A percentile compares a stretch with the other conserved stretches of the same genome.
Evolutionary conservation across 768 basidiomycete species (phyloP).

Genomic region (Rhizopogon salebrosus): DNA sequence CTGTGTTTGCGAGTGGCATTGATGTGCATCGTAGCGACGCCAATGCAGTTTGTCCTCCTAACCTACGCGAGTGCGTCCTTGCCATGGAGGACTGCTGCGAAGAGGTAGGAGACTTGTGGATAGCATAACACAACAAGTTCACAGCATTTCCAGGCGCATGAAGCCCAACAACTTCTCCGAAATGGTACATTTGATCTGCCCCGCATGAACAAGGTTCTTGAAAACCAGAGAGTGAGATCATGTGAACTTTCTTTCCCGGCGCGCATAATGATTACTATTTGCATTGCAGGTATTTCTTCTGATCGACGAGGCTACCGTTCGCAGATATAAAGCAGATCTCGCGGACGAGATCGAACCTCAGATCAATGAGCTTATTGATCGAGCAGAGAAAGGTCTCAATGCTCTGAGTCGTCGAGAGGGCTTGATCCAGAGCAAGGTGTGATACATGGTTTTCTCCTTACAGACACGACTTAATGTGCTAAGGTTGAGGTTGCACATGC

Average conservation of each 20-base stretch:
- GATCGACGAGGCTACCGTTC: slow-evolving; percentile 67
- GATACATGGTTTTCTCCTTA: slow-evolving; percentile 2
- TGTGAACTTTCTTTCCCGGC: not conserved
- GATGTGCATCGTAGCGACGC: slow-evolving; percentile 61
- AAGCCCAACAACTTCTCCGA: slow-evolving; percentile 63
- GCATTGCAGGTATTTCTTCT: slow-evolving; percentile 64
- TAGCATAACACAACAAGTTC: not conserved
- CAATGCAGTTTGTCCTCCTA: slow-evolving; percentile 63
- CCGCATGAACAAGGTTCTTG: slow-evolving; percentile 62
- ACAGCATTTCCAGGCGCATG: slow-evolving; percentile 44
- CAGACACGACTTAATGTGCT: not conserved
- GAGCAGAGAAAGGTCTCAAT: slow-evolving; percentile 64
- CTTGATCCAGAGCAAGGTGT: slow-evolving; percentile 59
- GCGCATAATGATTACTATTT: slow-evolving; percentile 3
- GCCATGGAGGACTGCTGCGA: slow-evolving; percentile 81
- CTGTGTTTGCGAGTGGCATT: slow-evolving; percentile 64
- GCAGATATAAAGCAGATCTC: slow-evolving; percentile 67
- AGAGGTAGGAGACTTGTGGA: slow-evolving; percentile 40
- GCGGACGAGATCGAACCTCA: slow-evolving; percentile 80
- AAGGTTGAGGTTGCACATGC: slow-evolving; percentile 53
- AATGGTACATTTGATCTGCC: slow-evolving; percentile 69
- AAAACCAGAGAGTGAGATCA: slow-evolving; percentile 55
- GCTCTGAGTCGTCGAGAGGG: slow-evolving; percentile 58
- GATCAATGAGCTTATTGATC: slow-evolving; percentile 67
- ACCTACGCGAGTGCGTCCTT: slow-evolving; percentile 68